Base-by-base conservation (phyloP, 495 filamentous ascomycete species). In the Lineolata rhizophorae region DNA sequence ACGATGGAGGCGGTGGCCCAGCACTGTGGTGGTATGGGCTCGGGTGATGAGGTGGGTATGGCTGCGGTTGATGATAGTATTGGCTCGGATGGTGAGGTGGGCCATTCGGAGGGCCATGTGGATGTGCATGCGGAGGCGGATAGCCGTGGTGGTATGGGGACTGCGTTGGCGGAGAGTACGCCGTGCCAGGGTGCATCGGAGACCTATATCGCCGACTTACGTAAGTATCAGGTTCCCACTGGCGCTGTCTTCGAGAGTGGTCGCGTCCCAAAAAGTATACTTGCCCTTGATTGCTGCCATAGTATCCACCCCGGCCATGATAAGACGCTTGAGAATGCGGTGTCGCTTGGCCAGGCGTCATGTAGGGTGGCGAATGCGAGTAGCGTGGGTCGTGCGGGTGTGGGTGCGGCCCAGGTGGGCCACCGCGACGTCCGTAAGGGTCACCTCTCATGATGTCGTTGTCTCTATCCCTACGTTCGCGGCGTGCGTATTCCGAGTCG, bases 321-420 rank as follows among this genome's bases (percentile, higher is more conserved):
- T 52, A 54, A 48, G 72, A 72, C 1, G 76, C 81, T 30, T 64
- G 60, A 5, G 65, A 60, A 24, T 65, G 65, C 21, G 78, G 76
- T 3, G 47, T 44, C 22, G 42, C 40, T 20, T 48, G 43, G 18
- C 39, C 42, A 13, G 39, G 38, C 6, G 34, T 25, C 35, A 34
- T 32, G 24, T 48, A 48, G n/a, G 35, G 43, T 22, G 48, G 48
- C 14, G 48, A 51, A 22, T 48, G 38, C 11, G 41, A 42, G 27
- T 32, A 44, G 21, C 43, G 8, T 9, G 28, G 16, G n/a, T 18
- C 20, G 28, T 5, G 13, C 5, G n/a, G n/a, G n/a, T n/a, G n/a
- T n/a, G n/a, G n/a, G n/a, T n/a, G n/a, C n/a, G n/a, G n/a, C n/a
- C n/a, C n/a, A n/a, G n/a, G n/a, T n/a, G n/a, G n/a, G n/a, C n/a